Evolutionary conservation across 192 early-diverging fungal genomes (phyloP), one percentile per base, ranked within the genome.

Genomic region (Gigaspora rosea): DNA sequence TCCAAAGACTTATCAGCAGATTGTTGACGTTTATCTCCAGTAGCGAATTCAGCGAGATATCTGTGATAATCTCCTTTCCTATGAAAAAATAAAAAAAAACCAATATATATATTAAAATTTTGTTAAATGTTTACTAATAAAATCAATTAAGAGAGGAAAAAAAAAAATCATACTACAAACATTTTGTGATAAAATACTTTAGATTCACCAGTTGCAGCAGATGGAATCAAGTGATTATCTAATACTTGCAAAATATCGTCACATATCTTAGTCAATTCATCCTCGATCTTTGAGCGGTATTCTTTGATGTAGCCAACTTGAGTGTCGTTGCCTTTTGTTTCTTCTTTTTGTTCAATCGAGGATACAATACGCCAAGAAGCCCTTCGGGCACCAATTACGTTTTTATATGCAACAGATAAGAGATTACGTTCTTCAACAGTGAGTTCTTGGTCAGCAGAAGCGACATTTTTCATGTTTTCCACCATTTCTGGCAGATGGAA

Each of bases 121-220:
- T 11, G 27, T 61, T 22, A 69, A 27, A 49, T 22, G 49, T 48
- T 18, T 54, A 33, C 13, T 13, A 48, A 50, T 18, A 51, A 56
- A 22, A 41, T 7, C 8, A 76, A 56, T n/a, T n/a, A 35, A 67
- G 76, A 22, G 5, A 46, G 51, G 54, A 20, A 11, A 8, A 56
- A 67, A 18, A 15, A 12, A 18, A 27, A 62, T 72, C 33, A 22
- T 48, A 18, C 27, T 11, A 85, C 89, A 81, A 80, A 93, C 97
- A 99, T 98, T 92, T 99, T 99, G 92, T 93, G 97, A 91, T 97
- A 99, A 88, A 99, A 99, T 83, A 99, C 96, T 89, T 95, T 96
- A 80, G 97, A 98, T 88, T 99, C 97, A 81, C 95, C 92, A 86
- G 94, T 90, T 82, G 93, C 92, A 73, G 95, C 94, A 78, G 90